Conservation (phyloP, 805 yeast species). For the Sporopachydermia lactativora region DNA sequence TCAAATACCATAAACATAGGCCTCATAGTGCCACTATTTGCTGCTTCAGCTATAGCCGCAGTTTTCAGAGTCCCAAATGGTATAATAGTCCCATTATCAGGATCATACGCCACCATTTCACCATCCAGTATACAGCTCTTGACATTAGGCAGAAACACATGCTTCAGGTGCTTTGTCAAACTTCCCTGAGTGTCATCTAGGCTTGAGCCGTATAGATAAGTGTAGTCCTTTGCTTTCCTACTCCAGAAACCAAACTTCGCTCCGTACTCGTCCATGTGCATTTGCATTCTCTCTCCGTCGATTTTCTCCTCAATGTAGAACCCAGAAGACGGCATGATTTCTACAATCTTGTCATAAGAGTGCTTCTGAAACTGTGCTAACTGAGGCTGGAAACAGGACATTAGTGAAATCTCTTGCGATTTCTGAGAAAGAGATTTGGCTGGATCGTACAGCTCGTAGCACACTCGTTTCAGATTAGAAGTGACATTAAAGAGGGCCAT, state of each 20-base stretch:
- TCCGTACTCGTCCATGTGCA: conserved; percentile 47
- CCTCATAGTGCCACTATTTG: conserved; percentile 17
- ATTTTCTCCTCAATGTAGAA: conserved; percentile 80
- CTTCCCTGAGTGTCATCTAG: conserved; percentile 29
- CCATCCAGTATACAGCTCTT: conserved; percentile 56
- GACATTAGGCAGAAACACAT: conserved; percentile 24
- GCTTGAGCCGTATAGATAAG: conserved; percentile 50
- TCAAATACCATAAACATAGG: conserved; percentile 48
- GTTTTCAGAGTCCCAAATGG: conserved; percentile 76
- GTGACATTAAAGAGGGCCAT: conserved; percentile 48
- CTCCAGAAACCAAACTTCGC: conserved; percentile 36
- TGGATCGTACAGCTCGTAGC: conserved; percentile 43
- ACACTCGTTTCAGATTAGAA: conserved; percentile 44
- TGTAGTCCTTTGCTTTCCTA: conserved; percentile 60
- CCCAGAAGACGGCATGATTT: conserved; percentile 18
- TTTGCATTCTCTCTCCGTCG: conserved; percentile 82
- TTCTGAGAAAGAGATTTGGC: conserved; percentile 24
- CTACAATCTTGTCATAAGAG: conserved; percentile 37
- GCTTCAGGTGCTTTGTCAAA: conserved; percentile 34
- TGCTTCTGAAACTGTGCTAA: conserved; percentile 42
- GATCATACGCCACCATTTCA: conserved; percentile 86
- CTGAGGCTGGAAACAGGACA: conserved; percentile 63
- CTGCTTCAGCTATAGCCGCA: conserved; percentile 43
- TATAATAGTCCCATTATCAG: conserved; percentile 30
- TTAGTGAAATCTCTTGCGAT: conserved; percentile 28